Evolutionary conservation across 352 stramenopile species (phyloP), one percentile per base, ranked within the genome.

Genomic region (Globisporangium camurandrum): DNA sequence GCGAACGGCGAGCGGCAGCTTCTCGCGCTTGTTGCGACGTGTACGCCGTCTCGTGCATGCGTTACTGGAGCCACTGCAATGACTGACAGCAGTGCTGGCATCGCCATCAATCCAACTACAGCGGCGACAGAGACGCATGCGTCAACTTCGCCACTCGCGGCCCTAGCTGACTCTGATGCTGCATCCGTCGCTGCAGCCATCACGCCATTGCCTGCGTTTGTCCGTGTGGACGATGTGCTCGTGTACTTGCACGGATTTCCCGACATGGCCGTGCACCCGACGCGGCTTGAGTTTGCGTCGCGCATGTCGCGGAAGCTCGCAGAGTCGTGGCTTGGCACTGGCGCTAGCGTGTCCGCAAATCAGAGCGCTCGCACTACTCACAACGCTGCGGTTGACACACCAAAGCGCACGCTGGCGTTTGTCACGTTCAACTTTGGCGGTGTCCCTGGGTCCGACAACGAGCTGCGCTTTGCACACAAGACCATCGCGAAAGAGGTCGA

Each of bases 231-330:
- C 30, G 66, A 75, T 4, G 66, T 77, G 27, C 59, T 86, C 51
- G 61, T 88, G 34, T 90, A 88, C 62, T 53, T 90, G 14, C 75
- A 90, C 48, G 79, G 79, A 1, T 90, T 90, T 46, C 75, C 79
- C 10, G 79, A 88, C 49, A 67, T 90, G 49, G 56, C 69, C 1
- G 79, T 90, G 44, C 74, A 90, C 45, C 75, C 75, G 20, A 61
- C 63, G 5, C 62, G 68, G 26, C 46, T 70, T 26, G 62, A 66
- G 6, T 79, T 87, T 56, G 74, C 66, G 3, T 83, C 67, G 47
- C 74, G 79, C 16, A 48, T 88, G 37, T 61, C 76, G 31, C 49
- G 67, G 3, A 88, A 88, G 54, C 54, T 88, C 23, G 64, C 69
- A 1, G 69, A 83, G 16, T 64, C 65, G 37, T 88, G 65, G 67